Percentiles rank a stretch among this genome's conserved stretches.
Conservation (phyloP, 73 alveolate genomes). For the Uronychia binucleata region DNA sequence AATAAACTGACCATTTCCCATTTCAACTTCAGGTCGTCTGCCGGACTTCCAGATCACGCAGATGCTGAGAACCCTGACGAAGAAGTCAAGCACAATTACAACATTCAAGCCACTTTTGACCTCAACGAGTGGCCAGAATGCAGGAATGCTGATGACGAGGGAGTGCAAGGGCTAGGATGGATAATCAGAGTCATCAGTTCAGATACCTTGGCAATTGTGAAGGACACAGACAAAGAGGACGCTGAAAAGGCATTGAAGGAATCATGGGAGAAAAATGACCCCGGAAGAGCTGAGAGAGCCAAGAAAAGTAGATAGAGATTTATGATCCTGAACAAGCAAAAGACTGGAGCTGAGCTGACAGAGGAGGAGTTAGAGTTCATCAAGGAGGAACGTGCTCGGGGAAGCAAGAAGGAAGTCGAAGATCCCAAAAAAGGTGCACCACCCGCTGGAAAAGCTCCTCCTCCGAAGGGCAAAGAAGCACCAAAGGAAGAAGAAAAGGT, state of each 20-base stretch:
- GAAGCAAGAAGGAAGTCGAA: conserved; percentile 78
- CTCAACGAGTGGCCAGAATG: conserved; percentile 84
- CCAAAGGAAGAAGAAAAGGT: conserved; percentile 45
- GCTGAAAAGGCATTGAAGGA: conserved; percentile 91
- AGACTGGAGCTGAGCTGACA: conserved; percentile 81
- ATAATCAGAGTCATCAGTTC: conserved; percentile 80
- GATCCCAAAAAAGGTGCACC: conserved; percentile 73
- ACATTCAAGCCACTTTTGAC: conserved; percentile 75
- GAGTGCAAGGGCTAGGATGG: conserved; percentile 83
- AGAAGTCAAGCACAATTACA: conserved; percentile 63
- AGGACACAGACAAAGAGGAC: conserved; percentile 97
- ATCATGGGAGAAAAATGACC: conserved; percentile 96
- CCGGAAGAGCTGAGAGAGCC: conserved; percentile 98
- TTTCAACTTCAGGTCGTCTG: conserved; percentile 65
- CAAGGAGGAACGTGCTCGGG: conserved; percentile 85
- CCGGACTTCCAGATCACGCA: conserved; percentile 43
- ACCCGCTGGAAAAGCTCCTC: conserved; percentile 70
- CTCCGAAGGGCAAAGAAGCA: conserved; percentile 39
- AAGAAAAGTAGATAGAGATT: conserved; percentile 88
- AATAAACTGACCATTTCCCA: conserved; percentile 75
- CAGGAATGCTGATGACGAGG: conserved; percentile 40
- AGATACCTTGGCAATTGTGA: conserved; percentile 91
- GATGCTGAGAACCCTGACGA: conserved; percentile 18
- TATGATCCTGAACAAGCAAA: conserved; percentile 71
- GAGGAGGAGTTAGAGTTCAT: conserved; percentile 82